Base-by-base conservation (phyloP, 2,329 filamentous ascomycete species). In the Pseudocercospora eumusae region DNA sequence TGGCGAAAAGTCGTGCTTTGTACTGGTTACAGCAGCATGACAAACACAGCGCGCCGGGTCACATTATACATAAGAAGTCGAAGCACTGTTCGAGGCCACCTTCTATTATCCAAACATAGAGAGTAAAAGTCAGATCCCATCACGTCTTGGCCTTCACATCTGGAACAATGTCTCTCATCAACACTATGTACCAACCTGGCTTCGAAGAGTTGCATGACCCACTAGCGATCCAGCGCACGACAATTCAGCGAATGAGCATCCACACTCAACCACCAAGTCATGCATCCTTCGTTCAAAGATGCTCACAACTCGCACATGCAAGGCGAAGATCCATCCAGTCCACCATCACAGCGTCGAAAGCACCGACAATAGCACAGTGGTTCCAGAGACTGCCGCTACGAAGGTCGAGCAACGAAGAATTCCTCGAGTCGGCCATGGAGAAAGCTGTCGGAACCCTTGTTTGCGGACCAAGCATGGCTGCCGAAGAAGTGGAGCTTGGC, bases 401-500 rank as follows among this genome's bases (percentile, higher is more conserved):
- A 21, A 53, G 44, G 11, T 44, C 44, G 13, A 50, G 49, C 23
- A 60, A 64, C 61, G 64, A 66, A 49, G 40, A 44, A 9, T 64
- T 66, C 23, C 61, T 66, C 10, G 64, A 64, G 27, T 50, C 57
- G n/a, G 61, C 44, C 13, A 47, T 66, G 28, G 64, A 64, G 31
- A 57, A 62, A 42, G 61, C 61, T 15, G 64, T 66, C 3, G 60
- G 59, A n/a, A 63, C 59, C 44, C 59, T 66, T 21, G 61, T 66
- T 28, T 59, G 45, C 27, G 61, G 64, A 10, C 54, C 64, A 0
- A 56, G 45, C 25, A 36, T 54, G 31, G 59, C 64, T 9, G 64
- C 61, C 2, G 59, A 66, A 54, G 64, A 66, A 54, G 49, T 52
- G 47, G 64, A 66, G 33, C 49, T 66, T n/a, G 61, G 59, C 7